Conservation (phyloP, 2,329 filamentous ascomycete species). For the Arthrocladium fulminans region DNA sequence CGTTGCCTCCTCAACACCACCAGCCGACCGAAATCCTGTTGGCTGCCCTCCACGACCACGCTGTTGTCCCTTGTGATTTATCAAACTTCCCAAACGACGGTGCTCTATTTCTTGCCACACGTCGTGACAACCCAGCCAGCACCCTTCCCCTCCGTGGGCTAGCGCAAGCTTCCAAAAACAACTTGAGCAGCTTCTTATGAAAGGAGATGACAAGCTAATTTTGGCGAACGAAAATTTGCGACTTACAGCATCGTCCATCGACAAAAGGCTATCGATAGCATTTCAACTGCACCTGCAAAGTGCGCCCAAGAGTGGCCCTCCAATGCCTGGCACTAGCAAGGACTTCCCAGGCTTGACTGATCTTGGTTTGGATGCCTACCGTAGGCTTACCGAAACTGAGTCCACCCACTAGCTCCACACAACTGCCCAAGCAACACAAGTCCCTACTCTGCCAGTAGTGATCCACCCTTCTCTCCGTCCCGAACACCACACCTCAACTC, state of each 20-base stretch:
- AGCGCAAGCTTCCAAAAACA: no score
- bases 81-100: no score
- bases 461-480: constrained; percentile 5
- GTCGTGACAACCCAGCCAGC: no score
- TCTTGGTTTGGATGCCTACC: constrained; percentile 2
- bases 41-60: not conserved
- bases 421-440: constrained; percentile 5
- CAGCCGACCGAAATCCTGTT: not conserved
- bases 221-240: not conserved
- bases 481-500: constrained; percentile 3
- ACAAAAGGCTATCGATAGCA: no score
- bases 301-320: not conserved
- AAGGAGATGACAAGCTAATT: not conserved
- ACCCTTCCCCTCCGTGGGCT: no score
- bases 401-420: constrained; percentile 6
- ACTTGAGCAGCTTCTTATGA: not conserved
- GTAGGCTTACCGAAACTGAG: constrained; percentile 6
- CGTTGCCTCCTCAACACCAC: constrained; percentile 4
- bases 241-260: no score
- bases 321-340: not conserved
- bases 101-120: no score
- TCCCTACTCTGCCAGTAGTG: constrained; percentile 5
- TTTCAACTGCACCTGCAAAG: not conserved
- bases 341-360: constrained; percentile 6
- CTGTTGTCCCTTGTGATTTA: not conserved